Evolutionary conservation across 192 early-diverging fungal genomes (phyloP).

Genomic region (Coemansia sp.): DNA sequence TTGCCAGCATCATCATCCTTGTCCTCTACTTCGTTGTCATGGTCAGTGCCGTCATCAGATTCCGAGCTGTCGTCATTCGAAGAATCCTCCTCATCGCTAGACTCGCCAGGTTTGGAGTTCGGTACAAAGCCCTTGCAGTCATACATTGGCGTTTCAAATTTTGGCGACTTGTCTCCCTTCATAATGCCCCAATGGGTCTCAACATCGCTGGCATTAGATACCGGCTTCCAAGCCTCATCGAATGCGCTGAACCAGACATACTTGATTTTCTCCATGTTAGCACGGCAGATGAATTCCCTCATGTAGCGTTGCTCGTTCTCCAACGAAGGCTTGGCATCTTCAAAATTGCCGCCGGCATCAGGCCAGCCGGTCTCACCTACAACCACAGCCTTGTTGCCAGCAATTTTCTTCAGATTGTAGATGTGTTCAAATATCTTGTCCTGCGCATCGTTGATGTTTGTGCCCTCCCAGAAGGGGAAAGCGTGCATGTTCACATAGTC

Average conservation of each 20-base stretch:
- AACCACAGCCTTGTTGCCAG: constrained; percentile 55
- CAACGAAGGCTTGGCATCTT: constrained; percentile 55
- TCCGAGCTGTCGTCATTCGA: not conserved
- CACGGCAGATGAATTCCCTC: constrained; percentile 60
- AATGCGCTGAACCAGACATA: constrained; percentile 70
- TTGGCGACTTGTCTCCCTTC: constrained; percentile 49
- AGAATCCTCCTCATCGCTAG: not conserved
- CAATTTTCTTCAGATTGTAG: constrained; percentile 47
- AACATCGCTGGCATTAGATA: constrained; percentile 53
- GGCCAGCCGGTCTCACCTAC: constrained; percentile 76
- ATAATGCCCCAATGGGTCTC: constrained; percentile 56
- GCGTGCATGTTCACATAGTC: constrained; percentile 65
- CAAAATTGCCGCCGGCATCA: constrained; percentile 48
- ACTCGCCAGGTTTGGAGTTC: constrained; percentile 12
- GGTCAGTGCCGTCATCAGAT: not conserved
- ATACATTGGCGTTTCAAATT: constrained; percentile 45
- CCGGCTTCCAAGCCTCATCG: constrained; percentile 69
- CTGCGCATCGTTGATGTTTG: constrained; percentile 45
- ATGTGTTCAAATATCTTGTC: constrained; percentile 58
- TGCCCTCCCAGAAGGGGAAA: constrained; percentile 69
- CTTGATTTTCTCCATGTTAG: constrained; percentile 54
- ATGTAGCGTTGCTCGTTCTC: constrained; percentile 64
- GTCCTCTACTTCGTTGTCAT: not conserved
- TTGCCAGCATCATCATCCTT: constrained; percentile 1
- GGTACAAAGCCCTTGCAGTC: constrained; percentile 52